Base-by-base conservation (phyloP, 371 early-diverging fungal genomes). In the Dichotomocladium elegans region DNA sequence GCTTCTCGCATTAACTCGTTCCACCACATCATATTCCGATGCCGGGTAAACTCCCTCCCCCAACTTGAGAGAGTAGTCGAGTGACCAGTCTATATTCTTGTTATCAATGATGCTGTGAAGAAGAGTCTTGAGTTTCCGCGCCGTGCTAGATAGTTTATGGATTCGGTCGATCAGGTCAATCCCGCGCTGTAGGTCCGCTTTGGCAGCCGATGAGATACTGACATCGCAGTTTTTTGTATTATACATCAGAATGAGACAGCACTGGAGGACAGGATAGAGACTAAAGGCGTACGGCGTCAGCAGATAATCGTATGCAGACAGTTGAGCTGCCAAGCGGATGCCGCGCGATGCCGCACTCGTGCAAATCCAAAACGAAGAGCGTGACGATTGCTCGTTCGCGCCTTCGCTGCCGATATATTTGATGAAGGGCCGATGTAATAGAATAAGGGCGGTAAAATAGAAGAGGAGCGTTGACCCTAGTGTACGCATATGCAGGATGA, bases 381-480 rank as follows among this genome's bases (percentile, higher is more conserved):
- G 70, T 0, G 68, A 61, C 2, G 70, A 53, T 33, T 60, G 44
- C n/a, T n/a, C n/a, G n/a, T n/a, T n/a, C n/a, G n/a, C n/a, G n/a
- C n/a, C n/a, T 10, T 60, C 55, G 4, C 34, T 35, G 4, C 30
- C 29, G 3, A 21, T 33, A 5, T 60, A 63, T 53, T 69, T 70
- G 41, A 75, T 75, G 41, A 75, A 75, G 11, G 76, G 76, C n/a
- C 72, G 61, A 60, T 75, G 76, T 4, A 75, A 47, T 11, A 75
- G 57, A 40, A 75, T 64, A 22, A 75, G 44, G 3, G 68, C 45
- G 29, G 67, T 65, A 51, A 63, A 75, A 34, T 75, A 75, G 37
- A 70, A 75, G 8, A 72, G 28, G 4, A 69, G 43, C 19, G 69
- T 66, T 24, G 72, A 65, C 10, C 70, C 76, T 14, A 31, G 24